These are phyloP conservation scores for Boletus semigastroideus DNA, from an alignment of 1,284 basidiomycete species.

Conservation along the genomic window DNA sequence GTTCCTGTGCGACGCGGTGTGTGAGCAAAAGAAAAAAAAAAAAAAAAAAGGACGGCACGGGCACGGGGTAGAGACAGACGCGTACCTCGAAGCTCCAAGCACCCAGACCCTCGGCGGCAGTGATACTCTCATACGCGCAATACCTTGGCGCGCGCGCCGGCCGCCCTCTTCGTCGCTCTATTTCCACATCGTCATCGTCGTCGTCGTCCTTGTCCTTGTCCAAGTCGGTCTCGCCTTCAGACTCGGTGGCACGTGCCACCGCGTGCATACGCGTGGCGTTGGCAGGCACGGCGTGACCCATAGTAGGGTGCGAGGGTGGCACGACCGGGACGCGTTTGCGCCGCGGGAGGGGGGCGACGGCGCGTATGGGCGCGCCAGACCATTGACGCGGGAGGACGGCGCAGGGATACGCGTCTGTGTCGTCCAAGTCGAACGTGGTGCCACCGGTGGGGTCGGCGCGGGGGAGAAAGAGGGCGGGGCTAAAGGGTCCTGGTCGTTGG, in stretches of 20 bases:
- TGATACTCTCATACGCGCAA: slow-evolving; percentile 31
- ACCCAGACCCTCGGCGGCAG: slow-evolving; percentile 22
- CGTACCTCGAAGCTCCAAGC: slow-evolving; percentile 33
- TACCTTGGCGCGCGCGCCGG: not conserved
- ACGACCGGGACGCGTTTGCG: slow-evolving; percentile 1
- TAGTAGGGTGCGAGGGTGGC: no score
- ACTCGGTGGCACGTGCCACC: not conserved
- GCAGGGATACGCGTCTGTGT: not conserved
- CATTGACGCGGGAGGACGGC: slow-evolving; percentile 10
- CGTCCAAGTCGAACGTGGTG: not conserved
- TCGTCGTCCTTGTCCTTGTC: not conserved
- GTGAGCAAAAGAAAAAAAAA: no score
- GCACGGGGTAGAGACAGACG: not conserved
- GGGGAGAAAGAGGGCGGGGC: not conserved
- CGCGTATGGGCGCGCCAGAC: slow-evolving; percentile 27
- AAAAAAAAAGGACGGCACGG: not conserved
- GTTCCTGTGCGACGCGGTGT: slow-evolving; percentile 14
- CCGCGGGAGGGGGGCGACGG: slow-evolving; percentile 22
- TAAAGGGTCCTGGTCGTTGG: not conserved
- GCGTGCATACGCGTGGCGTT: no score
- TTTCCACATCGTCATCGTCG: not conserved
- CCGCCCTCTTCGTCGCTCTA: not conserved
- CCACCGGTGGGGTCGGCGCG: not conserved
- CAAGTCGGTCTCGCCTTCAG: not conserved
- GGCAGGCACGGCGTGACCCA: no score